A percentile compares a stretch with the other conserved stretches of the same genome.
Conservation (phyloP, 257 asterid genomes). For the Plantago ovata region DNA sequence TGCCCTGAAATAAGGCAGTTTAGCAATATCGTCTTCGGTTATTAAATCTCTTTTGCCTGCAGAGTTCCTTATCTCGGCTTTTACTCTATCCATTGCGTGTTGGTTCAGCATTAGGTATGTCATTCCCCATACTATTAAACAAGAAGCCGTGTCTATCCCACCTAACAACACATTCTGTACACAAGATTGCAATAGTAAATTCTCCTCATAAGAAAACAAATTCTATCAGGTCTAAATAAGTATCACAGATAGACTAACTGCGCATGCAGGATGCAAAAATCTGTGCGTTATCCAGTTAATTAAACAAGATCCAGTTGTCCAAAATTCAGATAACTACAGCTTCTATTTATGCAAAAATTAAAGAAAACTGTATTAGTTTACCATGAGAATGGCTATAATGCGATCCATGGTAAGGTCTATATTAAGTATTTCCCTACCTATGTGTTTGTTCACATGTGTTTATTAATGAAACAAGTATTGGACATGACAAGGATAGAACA, state of each 20-base stretch:
- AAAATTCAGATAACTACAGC: too few species aligned
- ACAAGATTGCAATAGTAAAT: too few species aligned
- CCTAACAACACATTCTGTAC: constrained; percentile 28
- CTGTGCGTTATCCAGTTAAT: too few species aligned
- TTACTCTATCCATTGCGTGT: constrained; percentile 20
- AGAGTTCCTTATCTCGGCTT: constrained; percentile 17
- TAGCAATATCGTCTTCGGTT: constrained; percentile 17
- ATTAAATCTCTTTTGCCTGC: constrained; percentile 17
- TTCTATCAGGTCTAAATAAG: too few species aligned
- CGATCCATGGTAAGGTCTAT: constrained; percentile 24
- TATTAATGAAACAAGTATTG: too few species aligned
- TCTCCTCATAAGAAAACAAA: too few species aligned
- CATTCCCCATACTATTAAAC: constrained; percentile 25
- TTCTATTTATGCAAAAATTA: background rate
- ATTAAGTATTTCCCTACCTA: too few species aligned
- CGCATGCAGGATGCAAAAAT: too few species aligned
- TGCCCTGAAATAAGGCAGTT: constrained; percentile 28
- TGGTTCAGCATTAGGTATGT: constrained; percentile 25
- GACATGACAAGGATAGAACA: too few species aligned
- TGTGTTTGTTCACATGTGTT: too few species aligned
- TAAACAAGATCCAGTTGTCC: too few species aligned
- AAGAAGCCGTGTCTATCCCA: constrained; percentile 25
- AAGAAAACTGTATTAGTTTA: background rate
- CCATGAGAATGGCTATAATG: constrained; percentile 32
- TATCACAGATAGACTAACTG: background rate